Evolutionary conservation across 139 green algal species (phyloP).

Genomic region (Coelastrella sp.): DNA sequence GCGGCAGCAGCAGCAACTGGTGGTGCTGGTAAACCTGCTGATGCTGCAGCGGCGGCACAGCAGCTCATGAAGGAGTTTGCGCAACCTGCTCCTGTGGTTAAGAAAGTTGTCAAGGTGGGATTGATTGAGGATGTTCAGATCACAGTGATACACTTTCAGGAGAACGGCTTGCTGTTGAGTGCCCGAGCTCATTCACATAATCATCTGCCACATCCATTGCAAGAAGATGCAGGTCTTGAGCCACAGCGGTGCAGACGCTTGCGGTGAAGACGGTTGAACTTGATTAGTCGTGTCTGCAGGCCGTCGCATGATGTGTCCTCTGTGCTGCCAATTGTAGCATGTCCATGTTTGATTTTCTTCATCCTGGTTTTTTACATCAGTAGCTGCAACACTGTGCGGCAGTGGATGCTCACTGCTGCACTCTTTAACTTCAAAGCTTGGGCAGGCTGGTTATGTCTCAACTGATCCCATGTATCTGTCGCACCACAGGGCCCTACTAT

Average conservation of each 20-base stretch:
- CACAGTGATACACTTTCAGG: not conserved
- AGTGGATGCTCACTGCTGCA: no score
- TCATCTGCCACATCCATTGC: no score
- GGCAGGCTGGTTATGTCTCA: not conserved
- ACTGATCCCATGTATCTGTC: not conserved
- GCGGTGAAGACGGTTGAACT: no score
- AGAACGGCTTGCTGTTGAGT: not conserved
- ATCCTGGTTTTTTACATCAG: no score
- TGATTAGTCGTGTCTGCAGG: no score
- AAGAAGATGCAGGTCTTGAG: no score
- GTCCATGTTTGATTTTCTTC: no score
- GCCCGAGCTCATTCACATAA: not conserved
- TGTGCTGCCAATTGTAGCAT: no score
- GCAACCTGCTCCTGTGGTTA: constrained; percentile 2
- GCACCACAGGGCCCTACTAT: constrained; percentile 21
- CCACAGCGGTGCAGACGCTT: no score
- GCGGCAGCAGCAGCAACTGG: not conserved
- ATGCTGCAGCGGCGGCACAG: constrained; percentile 4
- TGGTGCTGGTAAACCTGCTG: not conserved
- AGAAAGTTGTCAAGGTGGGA: constrained; percentile 36
- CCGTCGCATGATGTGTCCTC: no score
- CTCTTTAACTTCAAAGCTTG: no score
- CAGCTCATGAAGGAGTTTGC: constrained; percentile 50
- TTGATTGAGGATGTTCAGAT: not conserved
- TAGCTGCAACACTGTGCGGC: not conserved